Conservation (phyloP, 2,329 filamentous ascomycete species). For the Rhynchosporium graminicola region DNA sequence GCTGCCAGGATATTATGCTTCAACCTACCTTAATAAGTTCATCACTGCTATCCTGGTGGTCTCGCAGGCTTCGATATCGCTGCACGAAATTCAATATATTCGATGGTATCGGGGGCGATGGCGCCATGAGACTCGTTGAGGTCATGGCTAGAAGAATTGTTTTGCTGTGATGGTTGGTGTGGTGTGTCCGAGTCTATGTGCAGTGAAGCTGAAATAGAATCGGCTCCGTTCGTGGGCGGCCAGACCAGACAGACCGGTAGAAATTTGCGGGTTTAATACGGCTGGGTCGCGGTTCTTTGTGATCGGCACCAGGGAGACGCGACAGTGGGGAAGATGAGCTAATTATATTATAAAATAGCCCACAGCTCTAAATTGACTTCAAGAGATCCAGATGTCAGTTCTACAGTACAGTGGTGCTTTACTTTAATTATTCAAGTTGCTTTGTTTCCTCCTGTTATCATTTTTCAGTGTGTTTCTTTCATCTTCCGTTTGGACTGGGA, state of each 20-base stretch:
- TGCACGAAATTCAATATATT: constrained; percentile 47
- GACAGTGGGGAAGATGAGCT: constrained; percentile 1
- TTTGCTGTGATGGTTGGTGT: neutral
- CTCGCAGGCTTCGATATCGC: constrained; percentile 49
- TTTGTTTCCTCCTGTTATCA: neutral
- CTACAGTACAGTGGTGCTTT: no score
- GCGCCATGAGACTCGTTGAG: constrained; percentile 17
- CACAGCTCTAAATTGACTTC: constrained; percentile 1
- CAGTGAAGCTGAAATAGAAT: neutral
- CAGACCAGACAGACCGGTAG: neutral
- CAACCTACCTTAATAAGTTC: constrained; percentile 50
- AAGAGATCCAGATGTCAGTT: no score
- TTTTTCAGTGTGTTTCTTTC: neutral
- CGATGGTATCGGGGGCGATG: constrained; percentile 35
- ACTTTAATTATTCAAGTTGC: neutral
- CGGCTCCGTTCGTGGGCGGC: neutral
- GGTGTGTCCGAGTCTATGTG: neutral
- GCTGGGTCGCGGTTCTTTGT: constrained; percentile 6
- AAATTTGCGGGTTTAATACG: neutral
- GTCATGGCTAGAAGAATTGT: neutral
- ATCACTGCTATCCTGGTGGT: constrained; percentile 46
- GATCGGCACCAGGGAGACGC: constrained; percentile 11
- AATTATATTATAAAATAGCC: neutral
- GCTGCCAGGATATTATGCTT: constrained; percentile 10
- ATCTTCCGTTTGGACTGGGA: neutral